Base-by-base conservation (phyloP, 495 filamentous ascomycete genomes). In the Penicilliopsis zonata region DNA sequence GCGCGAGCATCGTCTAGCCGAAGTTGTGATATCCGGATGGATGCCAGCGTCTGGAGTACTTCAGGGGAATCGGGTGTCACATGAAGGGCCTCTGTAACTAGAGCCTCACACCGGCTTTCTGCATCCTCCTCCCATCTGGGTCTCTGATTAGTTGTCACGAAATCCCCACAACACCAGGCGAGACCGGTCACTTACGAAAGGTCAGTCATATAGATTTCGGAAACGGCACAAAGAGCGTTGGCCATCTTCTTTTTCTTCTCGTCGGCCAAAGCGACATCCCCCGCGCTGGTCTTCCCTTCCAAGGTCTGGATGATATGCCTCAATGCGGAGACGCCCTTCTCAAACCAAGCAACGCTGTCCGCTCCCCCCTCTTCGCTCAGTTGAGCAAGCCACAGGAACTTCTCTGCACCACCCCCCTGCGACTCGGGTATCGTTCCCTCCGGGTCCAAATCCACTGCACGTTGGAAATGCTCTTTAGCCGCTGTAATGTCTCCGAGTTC, bases 141-240 rank as follows among this genome's bases (percentile, higher is more conserved):
- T 1, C 16, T 9, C n/a, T 5, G 10, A 29, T 13, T 18, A 21
- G 26, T 16, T 25, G 4, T 13, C n/a, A 13, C 14, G 25, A 27
- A 27, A 27, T 30, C 9, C 9, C 38, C 8, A 15, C 4, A 2
- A 13, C 13, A 34, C 14, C 35, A 7, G 24, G 14, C 18, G 10
- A 14, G 16, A 26, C 9, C 12, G 14, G 19, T 6, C 28, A 59
- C 58, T 44, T 47, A 66, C 55, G 71, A 81, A 39, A 99, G 68
- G 62, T 99, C 92, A 18, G 86, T 96, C 92, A 99, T 99, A 52
- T 94, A 96, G 19, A 95, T 80, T 54, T 99, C 92, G 0, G 81
- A 74, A 34, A 94, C 76, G 2, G 79, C 82, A 55, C 92, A 96
- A 17, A 99, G 67, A 3, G 86, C 84, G 39, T 78, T 82, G 1